phyloP scores from a whole-genome alignment of 2,329 filamentous ascomycete species.

The Colletotrichum chlorophyti region DNA sequence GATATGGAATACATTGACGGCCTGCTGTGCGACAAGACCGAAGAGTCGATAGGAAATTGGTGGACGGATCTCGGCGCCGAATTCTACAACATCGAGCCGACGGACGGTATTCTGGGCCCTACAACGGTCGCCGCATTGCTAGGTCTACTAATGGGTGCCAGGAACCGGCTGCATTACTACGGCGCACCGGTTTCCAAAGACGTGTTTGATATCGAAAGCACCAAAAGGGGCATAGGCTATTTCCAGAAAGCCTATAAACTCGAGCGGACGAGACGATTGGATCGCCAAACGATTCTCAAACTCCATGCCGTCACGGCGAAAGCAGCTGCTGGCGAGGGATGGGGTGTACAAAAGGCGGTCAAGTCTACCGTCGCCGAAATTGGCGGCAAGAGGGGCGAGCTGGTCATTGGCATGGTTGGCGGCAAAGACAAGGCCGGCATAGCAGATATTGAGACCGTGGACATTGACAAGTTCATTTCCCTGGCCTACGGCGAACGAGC shows the following conservation, averaged over 20 bases:
- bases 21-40: constrained; percentile 90
- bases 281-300: constrained; percentile 81
- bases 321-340: constrained; percentile 85
- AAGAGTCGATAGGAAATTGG: constrained; percentile 90
- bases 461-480: constrained; percentile 83
- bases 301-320: constrained; percentile 88
- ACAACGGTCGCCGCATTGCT: constrained; percentile 89
- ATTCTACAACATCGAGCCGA: constrained; percentile 90
- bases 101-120: constrained; percentile 90
- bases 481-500: constrained; percentile 81
- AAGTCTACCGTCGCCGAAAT: constrained; percentile 95
- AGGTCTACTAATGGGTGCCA: constrained; percentile 86
- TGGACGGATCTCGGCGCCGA: constrained; percentile 94
- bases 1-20: constrained; percentile 92
- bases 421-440: constrained; percentile 88
- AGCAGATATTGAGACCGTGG: constrained; percentile 89
- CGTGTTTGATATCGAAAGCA: constrained; percentile 82
- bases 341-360: constrained; percentile 91
- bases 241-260: constrained; percentile 93
- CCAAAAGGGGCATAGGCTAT: constrained; percentile 82
- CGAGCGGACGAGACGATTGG: constrained; percentile 77
- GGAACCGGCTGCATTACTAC: constrained; percentile 85
- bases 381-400: constrained; percentile 90
- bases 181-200: constrained; percentile 89
- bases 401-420: constrained; percentile 93